phyloP scores from a whole-genome alignment of 2,329 filamentous ascomycete genomes.

The Alternaria sp. region DNA sequence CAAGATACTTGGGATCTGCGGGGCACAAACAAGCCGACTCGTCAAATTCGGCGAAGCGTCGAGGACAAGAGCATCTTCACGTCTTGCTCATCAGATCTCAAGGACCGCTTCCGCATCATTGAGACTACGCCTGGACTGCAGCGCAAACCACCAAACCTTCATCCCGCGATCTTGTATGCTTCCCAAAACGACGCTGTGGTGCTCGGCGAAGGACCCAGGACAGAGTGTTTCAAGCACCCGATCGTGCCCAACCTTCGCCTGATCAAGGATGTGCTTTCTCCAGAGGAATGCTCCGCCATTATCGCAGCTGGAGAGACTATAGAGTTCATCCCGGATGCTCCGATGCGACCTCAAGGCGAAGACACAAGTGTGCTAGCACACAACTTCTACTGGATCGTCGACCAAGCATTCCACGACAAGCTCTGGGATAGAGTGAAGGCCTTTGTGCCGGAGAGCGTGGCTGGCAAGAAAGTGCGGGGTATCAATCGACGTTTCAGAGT shows the following conservation, averaged over 20 bases:
- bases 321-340: constrained; percentile 72
- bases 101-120: constrained; percentile 63
- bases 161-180: constrained; percentile 71
- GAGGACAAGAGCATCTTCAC: constrained; percentile 61
- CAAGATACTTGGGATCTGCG: constrained; percentile 70
- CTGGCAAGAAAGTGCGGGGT: constrained; percentile 67
- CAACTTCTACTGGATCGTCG: constrained; percentile 77
- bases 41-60: constrained; percentile 65
- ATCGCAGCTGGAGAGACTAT: constrained; percentile 72
- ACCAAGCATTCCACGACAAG: constrained; percentile 67
- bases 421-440: constrained; percentile 69
- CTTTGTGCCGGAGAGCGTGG: constrained; percentile 65
- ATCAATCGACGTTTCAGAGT: constrained; percentile 75
- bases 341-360: constrained; percentile 71
- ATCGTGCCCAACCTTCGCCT: constrained; percentile 69
- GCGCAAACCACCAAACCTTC: constrained; percentile 73
- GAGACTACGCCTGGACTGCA: constrained; percentile 67
- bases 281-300: constrained; percentile 70
- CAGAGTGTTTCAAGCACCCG: constrained; percentile 68
- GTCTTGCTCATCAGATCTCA: constrained; percentile 28
- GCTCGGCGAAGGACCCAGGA: constrained; percentile 57
- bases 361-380: constrained; percentile 70
- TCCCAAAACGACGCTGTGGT: constrained; percentile 65
- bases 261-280: constrained; percentile 67
- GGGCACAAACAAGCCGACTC: constrained; percentile 49